Evolutionary conservation across 2,329 filamentous ascomycete species (phyloP).

Genomic region (Aureobasidium uvarum): DNA sequence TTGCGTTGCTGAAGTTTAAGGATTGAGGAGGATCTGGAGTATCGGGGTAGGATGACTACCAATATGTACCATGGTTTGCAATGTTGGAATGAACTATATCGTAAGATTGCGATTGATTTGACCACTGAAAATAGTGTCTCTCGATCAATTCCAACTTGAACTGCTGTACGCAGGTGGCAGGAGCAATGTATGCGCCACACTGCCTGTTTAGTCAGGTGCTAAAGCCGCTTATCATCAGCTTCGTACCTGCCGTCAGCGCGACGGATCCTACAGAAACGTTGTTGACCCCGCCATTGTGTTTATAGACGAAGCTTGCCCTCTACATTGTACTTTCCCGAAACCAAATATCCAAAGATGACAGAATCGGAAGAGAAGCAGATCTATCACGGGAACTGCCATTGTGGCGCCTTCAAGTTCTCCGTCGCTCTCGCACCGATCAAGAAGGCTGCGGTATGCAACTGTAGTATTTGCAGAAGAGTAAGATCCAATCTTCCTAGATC

Average conservation of each 20-base stretch:
- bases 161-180: neutral
- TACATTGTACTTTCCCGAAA: neutral
- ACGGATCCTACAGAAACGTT: neutral
- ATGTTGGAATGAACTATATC: neutral
- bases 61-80: neutral
- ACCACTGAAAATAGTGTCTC: too few species aligned
- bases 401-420: slow-evolving; percentile 21
- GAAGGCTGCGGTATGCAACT: slow-evolving; percentile 8
- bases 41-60: neutral
- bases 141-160: neutral
- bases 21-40: neutral
- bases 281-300: neutral
- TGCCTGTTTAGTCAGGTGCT: neutral
- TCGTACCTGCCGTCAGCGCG: slow-evolving; percentile 2
- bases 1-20: slow-evolving; percentile 34
- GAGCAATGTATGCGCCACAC: neutral
- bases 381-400: slow-evolving; percentile 20
- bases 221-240: neutral
- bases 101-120: too few species aligned
- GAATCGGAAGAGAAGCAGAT: neutral
- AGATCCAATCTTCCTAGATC: neutral
- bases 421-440: slow-evolving; percentile 3
- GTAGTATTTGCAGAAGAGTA: slow-evolving; percentile 22
- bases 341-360: neutral
- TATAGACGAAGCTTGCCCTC: neutral